These are phyloP conservation scores for Sugiyamaella xylanicola DNA, from an alignment of 1,139 yeast genomes.

Conservation along the genomic window DNA sequence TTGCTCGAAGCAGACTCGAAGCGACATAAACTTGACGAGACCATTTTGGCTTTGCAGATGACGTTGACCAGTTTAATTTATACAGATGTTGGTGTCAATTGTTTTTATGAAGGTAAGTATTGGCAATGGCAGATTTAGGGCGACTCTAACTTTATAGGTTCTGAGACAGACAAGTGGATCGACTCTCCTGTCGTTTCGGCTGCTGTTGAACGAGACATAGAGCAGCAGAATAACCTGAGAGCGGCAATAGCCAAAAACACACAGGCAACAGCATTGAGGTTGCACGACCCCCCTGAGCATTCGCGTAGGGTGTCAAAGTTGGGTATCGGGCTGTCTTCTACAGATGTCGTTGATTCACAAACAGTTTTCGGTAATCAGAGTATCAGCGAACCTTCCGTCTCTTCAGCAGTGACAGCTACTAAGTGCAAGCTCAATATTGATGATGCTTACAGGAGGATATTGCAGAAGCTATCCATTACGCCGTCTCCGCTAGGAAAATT, in stretches of 20 bases:
- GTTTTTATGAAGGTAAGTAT: slow-evolving; percentile 36
- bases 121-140: background rate
- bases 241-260: slow-evolving; percentile 29
- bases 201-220: slow-evolving; percentile 25
- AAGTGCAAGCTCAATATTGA: slow-evolving; percentile 36
- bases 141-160: slow-evolving; percentile 28
- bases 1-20: slow-evolving; percentile 23
- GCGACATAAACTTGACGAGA: slow-evolving; percentile 32
- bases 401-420: slow-evolving; percentile 6
- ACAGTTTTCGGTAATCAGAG: too few species aligned
- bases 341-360: background rate
- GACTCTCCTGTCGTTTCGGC: slow-evolving; percentile 31
- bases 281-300: slow-evolving; percentile 29
- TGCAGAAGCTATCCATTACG: slow-evolving; percentile 34
- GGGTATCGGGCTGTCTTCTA: slow-evolving; percentile 5
- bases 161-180: slow-evolving; percentile 42
- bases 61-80: slow-evolving; percentile 36
- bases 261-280: slow-evolving; percentile 24
- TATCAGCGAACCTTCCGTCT: too few species aligned
- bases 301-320: slow-evolving; percentile 15
- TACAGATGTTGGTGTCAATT: slow-evolving; percentile 37
- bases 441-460: slow-evolving; percentile 35
- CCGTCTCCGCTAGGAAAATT: slow-evolving; percentile 40
- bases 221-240: slow-evolving; percentile 25
- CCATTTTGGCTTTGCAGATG: slow-evolving; percentile 37